Base-by-base conservation (phyloP, 2,329 filamentous ascomycete species). In the Cordyceps pruinosa region DNA sequence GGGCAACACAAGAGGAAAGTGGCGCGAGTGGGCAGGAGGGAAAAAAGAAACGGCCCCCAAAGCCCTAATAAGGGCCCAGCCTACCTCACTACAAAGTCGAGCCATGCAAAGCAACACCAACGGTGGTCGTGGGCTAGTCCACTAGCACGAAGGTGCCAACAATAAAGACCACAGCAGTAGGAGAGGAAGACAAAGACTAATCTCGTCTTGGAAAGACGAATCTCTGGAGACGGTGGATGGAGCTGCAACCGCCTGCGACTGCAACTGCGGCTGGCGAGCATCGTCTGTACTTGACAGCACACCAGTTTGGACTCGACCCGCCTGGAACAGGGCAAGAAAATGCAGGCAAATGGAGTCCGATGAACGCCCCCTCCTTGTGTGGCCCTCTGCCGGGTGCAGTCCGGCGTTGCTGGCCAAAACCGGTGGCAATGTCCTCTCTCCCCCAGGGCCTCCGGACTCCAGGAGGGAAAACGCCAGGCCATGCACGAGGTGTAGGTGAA, bases 401-500 rank as follows among this genome's bases (percentile, higher is more conserved):
- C 39, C 39, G 12, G 39, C 26, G 17, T 35, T 34, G 50, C 34
- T 50, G 26, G 26, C 50, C 26, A 25, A 53, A 53, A 39, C 34
- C 23, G 17, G 35, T 50, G 48, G 30, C 12, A 52, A 15, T 25
- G 12, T 35, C 26, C 47, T 37, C 30, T 12, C 30, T 12, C 30
- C 30, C 30, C 6, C 30, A 32, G n/a, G n/a, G n/a, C n/a, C n/a
- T n/a, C n/a, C n/a, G n/a, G n/a, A n/a, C n/a, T n/a, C n/a, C n/a
- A n/a, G 52, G 52, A 56, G 35, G 34, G 21, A 42, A 35, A 7
- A 4, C 44, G 46, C 47, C 26, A 25, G 39, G 17, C 51, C 42
- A 55, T 47, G 51, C 51, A 47, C 41, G 23, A 46, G 39, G 48
- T 13, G 7, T 32, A 49, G 57, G 57, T 52, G 57, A 53, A 50